Percentiles rank a stretch among this genome's conserved stretches.
phyloP scores from a whole-genome alignment of 2,329 filamentous ascomycete species.

The Ophiocordyceps australis region DNA sequence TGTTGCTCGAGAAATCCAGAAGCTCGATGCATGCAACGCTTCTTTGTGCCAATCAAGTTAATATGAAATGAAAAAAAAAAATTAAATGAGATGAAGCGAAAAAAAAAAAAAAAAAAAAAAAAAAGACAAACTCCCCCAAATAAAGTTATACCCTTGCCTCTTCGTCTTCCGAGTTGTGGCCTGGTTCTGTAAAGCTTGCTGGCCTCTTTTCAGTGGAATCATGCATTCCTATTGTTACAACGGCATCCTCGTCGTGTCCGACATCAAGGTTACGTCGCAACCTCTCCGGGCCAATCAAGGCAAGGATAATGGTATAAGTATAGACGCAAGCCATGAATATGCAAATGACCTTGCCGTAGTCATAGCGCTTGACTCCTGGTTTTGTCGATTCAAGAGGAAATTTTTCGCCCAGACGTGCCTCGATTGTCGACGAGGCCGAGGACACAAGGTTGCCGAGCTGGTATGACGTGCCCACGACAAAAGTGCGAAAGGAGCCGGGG shows the following conservation, averaged over 20 bases:
- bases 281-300: conserved; percentile 42
- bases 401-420: conserved; percentile 54
- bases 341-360: conserved; percentile 72
- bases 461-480: conserved; percentile 57
- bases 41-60: no score
- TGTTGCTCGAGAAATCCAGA: no score
- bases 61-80: no score
- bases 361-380: conserved; percentile 32
- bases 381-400: conserved; percentile 49
- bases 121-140: no score
- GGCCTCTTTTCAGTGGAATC: no score
- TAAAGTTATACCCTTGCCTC: no score
- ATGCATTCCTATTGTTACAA: no score
- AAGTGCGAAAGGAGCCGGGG: conserved; percentile 54
- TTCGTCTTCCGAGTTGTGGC: no score
- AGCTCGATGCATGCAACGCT: no score
- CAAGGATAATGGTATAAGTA: conserved; percentile 39
- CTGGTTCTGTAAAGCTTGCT: no score
- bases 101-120: no score
- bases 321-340: conserved; percentile 86
- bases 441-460: conserved; percentile 62
- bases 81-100: no score
- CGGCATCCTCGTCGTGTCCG: conserved; percentile 25
- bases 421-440: conserved; percentile 54
- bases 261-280: conserved; percentile 31